Evolutionary conservation across 2,329 filamentous ascomycete species (phyloP).

Genomic region (Colletotrichum brevisporum): DNA sequence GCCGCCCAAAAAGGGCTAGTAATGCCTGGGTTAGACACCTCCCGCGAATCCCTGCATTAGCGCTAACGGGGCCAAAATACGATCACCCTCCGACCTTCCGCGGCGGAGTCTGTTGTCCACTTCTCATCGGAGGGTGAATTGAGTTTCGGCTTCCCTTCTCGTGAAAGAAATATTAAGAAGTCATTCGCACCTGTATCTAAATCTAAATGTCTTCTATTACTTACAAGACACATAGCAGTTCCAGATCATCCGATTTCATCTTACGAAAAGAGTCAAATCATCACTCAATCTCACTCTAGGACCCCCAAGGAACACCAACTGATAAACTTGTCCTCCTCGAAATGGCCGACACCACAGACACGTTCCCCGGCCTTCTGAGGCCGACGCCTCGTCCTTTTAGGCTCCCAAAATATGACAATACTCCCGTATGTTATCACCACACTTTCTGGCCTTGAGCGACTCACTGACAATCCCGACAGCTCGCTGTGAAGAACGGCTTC

Average conservation of each 20-base stretch:
- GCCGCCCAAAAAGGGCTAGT: no score
- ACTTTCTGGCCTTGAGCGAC: no score
- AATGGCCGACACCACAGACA: background rate
- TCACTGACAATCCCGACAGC: background rate
- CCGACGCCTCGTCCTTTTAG: conserved; percentile 11
- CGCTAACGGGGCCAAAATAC: no score
- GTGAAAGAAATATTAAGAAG: no score
- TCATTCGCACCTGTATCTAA: background rate
- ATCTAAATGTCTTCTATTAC: background rate
- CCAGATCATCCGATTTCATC: background rate
- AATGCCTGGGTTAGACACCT: no score
- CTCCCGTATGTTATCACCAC: background rate
- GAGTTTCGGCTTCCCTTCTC: no score
- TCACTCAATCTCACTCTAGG: no score
- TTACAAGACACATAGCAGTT: background rate
- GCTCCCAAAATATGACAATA: background rate
- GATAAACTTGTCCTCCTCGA: background rate
- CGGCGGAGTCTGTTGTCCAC: background rate
- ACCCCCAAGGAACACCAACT: no score
- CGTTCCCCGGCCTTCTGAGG: conserved; percentile 17
- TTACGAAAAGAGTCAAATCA: no score
- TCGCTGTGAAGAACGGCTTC: conserved; percentile 51
- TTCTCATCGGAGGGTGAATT: background rate
- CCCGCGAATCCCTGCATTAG: no score
- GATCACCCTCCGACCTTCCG: conserved; percentile 12